These are phyloP conservation scores for Rhizoclosmatium globosum DNA, from an alignment of 192 early-diverging fungal genomes.

Conservation along the genomic window DNA sequence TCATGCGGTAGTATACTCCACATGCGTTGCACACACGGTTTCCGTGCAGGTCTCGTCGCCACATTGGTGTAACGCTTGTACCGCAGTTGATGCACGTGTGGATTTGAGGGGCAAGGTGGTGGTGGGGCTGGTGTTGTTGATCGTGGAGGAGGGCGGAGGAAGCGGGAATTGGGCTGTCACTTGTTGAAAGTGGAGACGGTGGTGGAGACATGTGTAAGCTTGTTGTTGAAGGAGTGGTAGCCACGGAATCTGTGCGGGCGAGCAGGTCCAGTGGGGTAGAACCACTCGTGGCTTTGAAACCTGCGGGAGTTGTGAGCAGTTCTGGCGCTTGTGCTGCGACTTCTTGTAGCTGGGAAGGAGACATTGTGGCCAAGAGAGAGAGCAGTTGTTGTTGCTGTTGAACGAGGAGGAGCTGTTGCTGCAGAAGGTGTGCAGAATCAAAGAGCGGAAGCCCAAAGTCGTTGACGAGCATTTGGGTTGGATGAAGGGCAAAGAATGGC, in stretches of 20 bases:
- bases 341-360: too few species aligned
- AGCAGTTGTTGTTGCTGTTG: background rate
- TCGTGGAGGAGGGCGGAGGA: constrained; percentile 12
- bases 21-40: constrained; percentile 85
- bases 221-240: too few species aligned
- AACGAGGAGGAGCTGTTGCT: constrained; percentile 2
- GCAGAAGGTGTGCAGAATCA: background rate
- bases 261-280: too few species aligned
- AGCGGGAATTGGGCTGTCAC: background rate
- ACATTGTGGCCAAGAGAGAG: background rate
- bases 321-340: too few species aligned
- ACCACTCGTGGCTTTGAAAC: too few species aligned
- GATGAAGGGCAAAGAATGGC: background rate
- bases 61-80: constrained; percentile 63
- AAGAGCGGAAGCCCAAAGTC: background rate
- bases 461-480: background rate
- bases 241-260: too few species aligned
- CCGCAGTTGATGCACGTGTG: constrained; percentile 70
- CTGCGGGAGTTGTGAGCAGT: too few species aligned
- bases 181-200: too few species aligned
- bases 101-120: constrained; percentile 44
- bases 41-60: constrained; percentile 56
- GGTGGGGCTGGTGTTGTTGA: background rate
- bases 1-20: constrained; percentile 84
- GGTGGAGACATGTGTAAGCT: too few species aligned